Percentiles rank a stretch among this genome's conserved stretches.
phyloP scores from a whole-genome alignment of 2,329 filamentous ascomycete species.

The Chrysoporthe deuterocubensis region DNA sequence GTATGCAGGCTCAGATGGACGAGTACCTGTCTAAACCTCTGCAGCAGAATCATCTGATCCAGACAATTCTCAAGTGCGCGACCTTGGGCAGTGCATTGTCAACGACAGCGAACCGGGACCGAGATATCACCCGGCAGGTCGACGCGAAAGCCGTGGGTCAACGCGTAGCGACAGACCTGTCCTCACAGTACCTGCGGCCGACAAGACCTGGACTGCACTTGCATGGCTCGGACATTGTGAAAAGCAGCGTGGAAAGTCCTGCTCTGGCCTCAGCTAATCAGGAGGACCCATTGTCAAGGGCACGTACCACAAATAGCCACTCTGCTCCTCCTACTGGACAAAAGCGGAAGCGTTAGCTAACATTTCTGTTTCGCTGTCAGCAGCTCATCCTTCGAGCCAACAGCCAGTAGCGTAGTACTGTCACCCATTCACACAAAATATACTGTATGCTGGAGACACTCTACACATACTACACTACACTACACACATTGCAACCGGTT shows the following conservation, averaged over 20 bases:
- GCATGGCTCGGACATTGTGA: slow-evolving; percentile 43
- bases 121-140: slow-evolving; percentile 57
- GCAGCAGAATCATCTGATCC: slow-evolving; percentile 95
- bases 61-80: slow-evolving; percentile 95
- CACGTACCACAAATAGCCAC: slow-evolving; percentile 48
- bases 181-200: slow-evolving; percentile 42
- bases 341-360: slow-evolving; percentile 31
- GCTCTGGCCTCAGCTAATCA: slow-evolving; percentile 62
- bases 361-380: slow-evolving; percentile 28
- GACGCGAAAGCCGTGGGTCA: slow-evolving; percentile 51
- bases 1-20: slow-evolving; percentile 98
- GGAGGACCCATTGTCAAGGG: slow-evolving; percentile 60
- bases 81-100: slow-evolving; percentile 86
- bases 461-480: slow-evolving; percentile 11
- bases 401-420: slow-evolving; percentile 26
- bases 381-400: slow-evolving; percentile 31
- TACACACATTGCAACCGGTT: slow-evolving; percentile 10
- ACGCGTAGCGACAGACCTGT: slow-evolving; percentile 38
- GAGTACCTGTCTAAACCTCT: slow-evolving; percentile 97
- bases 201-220: slow-evolving; percentile 60
- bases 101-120: slow-evolving; percentile 66
- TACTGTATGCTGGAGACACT: slow-evolving; percentile 4
- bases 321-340: slow-evolving; percentile 45
- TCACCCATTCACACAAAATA: slow-evolving; percentile 10
- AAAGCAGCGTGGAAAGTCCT: slow-evolving; percentile 59